phyloP scores from a whole-genome alignment of 2,329 filamentous ascomycete species.

The Penicillium sp. region DNA sequence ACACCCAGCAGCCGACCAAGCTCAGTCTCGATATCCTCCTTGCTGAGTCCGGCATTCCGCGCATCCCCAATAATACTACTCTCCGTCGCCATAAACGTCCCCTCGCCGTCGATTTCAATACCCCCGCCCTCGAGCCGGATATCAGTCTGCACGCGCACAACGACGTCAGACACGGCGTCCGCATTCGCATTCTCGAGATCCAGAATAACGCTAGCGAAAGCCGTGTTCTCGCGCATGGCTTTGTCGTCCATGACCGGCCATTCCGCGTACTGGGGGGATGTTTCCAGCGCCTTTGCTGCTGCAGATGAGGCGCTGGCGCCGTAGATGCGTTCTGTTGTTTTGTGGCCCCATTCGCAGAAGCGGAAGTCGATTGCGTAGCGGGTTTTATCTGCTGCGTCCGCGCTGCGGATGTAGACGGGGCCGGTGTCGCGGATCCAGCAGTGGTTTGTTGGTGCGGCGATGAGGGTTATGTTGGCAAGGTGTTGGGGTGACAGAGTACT shows the following conservation, averaged over 20 bases:
- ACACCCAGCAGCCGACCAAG: conserved; percentile 30
- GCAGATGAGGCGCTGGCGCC: conserved; percentile 9
- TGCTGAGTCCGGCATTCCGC: conserved; percentile 30
- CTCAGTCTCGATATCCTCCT: conserved; percentile 27
- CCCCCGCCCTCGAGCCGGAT: conserved; percentile 34
- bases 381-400: conserved; percentile 5
- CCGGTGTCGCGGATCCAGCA: conserved; percentile 35
- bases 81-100: conserved; percentile 36
- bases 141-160: conserved; percentile 19
- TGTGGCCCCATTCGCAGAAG: conserved; percentile 29
- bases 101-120: conserved; percentile 37
- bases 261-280: not conserved
- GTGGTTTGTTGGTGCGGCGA: conserved; percentile 25
- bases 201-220: conserved; percentile 18
- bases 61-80: conserved; percentile 35
- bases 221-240: conserved; percentile 17
- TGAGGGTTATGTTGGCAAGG: conserved; percentile 20
- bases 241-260: conserved; percentile 20
- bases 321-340: conserved; percentile 19
- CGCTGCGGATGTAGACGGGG: conserved; percentile 27
- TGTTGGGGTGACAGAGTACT: not conserved
- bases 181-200: conserved; percentile 16
- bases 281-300: conserved; percentile 5
- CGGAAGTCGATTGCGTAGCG: conserved; percentile 25
- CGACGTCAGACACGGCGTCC: conserved; percentile 5